Evolutionary conservation across 257 asterid genomes (phyloP).

Genomic region (Solanum medicagineum): DNA sequence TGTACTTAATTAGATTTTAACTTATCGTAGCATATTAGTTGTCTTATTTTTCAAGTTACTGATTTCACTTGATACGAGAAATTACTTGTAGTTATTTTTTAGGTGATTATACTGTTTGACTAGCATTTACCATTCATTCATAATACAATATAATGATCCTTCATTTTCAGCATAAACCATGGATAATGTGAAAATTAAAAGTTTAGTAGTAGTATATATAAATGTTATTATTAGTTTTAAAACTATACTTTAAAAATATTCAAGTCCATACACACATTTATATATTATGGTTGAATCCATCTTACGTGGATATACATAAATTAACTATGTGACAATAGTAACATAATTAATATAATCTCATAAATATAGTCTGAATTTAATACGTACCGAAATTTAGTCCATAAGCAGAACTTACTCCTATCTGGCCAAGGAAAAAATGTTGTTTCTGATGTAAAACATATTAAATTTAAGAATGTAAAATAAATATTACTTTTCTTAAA

Average conservation of each 20-base stretch:
- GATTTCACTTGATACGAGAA: neutral
- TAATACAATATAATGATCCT: neutral
- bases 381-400: too few species aligned
- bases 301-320: neutral
- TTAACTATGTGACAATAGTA: too few species aligned
- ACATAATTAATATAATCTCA: neutral
- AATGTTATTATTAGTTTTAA: neutral
- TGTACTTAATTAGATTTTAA: neutral
- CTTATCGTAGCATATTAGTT: neutral
- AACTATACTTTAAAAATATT: neutral
- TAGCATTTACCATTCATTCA: neutral
- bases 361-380: neutral
- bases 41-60: neutral
- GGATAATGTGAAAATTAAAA: neutral
- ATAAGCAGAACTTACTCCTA: neutral
- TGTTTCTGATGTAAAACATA: neutral
- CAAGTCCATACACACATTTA: neutral
- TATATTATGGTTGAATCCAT: neutral
- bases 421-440: neutral
- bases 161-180: neutral
- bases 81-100: neutral
- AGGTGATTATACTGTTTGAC: neutral
- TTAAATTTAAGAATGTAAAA: too few species aligned
- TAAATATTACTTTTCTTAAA: too few species aligned
- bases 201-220: neutral